Percentiles rank a stretch among this genome's conserved stretches.
These are phyloP conservation scores for Aspergillus hortae DNA, from an alignment of 2,329 filamentous ascomycete species.

Conservation along the genomic window DNA sequence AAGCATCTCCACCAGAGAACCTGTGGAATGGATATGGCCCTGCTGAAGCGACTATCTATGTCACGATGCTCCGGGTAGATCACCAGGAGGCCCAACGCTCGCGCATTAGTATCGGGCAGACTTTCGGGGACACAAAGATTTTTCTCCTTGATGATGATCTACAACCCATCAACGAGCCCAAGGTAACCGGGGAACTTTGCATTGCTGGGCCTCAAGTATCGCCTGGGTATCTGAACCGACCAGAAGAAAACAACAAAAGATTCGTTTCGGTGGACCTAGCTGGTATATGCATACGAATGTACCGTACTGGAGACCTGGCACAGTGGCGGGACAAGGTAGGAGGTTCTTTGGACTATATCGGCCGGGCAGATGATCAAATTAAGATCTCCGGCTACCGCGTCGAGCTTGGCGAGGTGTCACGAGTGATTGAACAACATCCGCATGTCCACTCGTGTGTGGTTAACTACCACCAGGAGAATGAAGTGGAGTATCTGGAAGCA, in stretches of 20 bases:
- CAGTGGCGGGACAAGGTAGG: constrained; percentile 57
- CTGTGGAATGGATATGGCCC: constrained; percentile 15
- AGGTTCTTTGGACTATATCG: constrained; percentile 71
- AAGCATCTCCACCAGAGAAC: constrained; percentile 5
- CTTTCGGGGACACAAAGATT: constrained; percentile 5
- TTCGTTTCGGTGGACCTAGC: constrained; percentile 44
- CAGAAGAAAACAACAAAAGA: constrained; percentile 61
- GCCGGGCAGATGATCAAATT: constrained; percentile 74
- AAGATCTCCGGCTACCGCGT: constrained; percentile 88
- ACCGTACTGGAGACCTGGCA: constrained; percentile 65
- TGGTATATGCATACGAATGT: constrained; percentile 46
- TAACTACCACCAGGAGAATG: neutral
- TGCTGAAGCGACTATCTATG: constrained; percentile 8
- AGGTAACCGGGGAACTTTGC: constrained; percentile 73
- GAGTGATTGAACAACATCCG: constrained; percentile 50
- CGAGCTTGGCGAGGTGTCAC: constrained; percentile 83
- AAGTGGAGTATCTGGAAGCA: neutral
- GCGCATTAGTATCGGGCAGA: constrained; percentile 2
- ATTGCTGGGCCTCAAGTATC: constrained; percentile 72
- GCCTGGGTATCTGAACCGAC: constrained; percentile 62
- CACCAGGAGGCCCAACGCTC: constrained; percentile 1
- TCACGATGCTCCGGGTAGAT: constrained; percentile 1
- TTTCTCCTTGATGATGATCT: constrained; percentile 1
- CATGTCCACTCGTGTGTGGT: neutral
- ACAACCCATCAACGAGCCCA: constrained; percentile 26